phyloP scores from a whole-genome alignment of 495 filamentous ascomycete species.

The Penicillium goetzii region DNA sequence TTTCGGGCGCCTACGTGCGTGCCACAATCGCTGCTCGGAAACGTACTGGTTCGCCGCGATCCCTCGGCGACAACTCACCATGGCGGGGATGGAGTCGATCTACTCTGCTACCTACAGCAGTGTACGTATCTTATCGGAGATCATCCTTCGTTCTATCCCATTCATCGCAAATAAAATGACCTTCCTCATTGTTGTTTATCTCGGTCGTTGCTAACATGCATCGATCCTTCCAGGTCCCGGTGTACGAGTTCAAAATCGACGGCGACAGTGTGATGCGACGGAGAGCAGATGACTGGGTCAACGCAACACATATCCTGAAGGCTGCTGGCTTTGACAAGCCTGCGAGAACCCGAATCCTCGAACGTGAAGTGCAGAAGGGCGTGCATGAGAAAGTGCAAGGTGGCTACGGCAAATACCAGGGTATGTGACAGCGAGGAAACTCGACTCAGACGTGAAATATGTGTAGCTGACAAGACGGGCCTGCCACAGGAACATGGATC shows the following conservation, averaged over 20 bases:
- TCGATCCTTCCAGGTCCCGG: conserved; percentile 67
- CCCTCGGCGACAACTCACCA: conserved; percentile 36
- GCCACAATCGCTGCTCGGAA: conserved; percentile 26
- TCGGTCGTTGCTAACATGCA: background rate
- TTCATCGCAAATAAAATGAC: background rate
- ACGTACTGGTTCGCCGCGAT: conserved; percentile 28
- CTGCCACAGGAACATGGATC: conserved; percentile 85
- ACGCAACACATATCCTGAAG: conserved; percentile 95
- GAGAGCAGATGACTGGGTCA: conserved; percentile 85
- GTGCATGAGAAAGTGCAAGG: conserved; percentile 97
- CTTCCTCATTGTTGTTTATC: background rate
- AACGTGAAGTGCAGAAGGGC: conserved; percentile 95
- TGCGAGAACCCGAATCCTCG: conserved; percentile 88
- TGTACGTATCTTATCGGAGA: conserved; percentile 56
- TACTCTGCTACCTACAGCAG: conserved; percentile 94
- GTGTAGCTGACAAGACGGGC: conserved; percentile 23
- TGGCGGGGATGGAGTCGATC: conserved; percentile 55
- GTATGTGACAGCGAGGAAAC: conserved; percentile 42
- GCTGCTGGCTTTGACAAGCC: conserved; percentile 85
- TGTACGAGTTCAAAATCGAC: conserved; percentile 84
- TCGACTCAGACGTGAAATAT: background rate
- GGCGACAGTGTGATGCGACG: conserved; percentile 88
- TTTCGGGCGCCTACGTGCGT: conserved; percentile 20
- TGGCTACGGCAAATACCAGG: conserved; percentile 98
- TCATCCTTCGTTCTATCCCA: background rate